Base-by-base conservation (phyloP, 2,329 filamentous ascomycete species). In the Cercospora beticola region DNA sequence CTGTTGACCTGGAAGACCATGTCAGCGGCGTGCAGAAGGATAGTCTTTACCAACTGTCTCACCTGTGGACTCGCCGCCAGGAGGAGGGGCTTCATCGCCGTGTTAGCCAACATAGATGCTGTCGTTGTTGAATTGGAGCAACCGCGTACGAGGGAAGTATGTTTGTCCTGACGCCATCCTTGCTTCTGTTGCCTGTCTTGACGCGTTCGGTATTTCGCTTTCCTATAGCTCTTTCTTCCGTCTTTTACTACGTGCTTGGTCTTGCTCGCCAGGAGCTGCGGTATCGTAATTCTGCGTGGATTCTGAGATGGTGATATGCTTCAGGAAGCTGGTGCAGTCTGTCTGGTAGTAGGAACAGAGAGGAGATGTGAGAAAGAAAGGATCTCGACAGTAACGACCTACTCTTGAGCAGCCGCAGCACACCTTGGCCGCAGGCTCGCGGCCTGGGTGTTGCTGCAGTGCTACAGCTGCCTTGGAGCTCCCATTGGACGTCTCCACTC, bases 391-490 rank as follows among this genome's bases (percentile, higher is more conserved):
- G 16, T 54, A 14, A 33, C 65, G 28, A 58, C 63, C 46, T 58
- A 58, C 62, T 69, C 26, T 62, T 60, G 40, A 63, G 43, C 26
- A 66, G 46, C 40, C 30, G 63, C 46, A 59, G 49, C 62, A 26
- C 46, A 69, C 63, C 66, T 68, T 65, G 65, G 70, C 68, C 68
- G 70, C 61, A 56, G 31, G 28, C 60, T 68, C 66, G 65, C 64
- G 63, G 61, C 62, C 67, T 69, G 61, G 49, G 63, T 62, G 57
- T 23, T 57, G 33, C 65, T 66, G 63, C 62, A 62, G 40, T 57
- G 54, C 65, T 66, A 63, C 67, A 64, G 66, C 43, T 68, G 67
- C 59, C 33, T 64, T 18, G 23, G 30, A 66, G 66, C 70, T 69
- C 46, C 56, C 60, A 72, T 72, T 72, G 68, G 70, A 33, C 31